Evolutionary conservation across 2,329 filamentous ascomycete genomes (phyloP).

Genomic region (Fusarium mexicanum): DNA sequence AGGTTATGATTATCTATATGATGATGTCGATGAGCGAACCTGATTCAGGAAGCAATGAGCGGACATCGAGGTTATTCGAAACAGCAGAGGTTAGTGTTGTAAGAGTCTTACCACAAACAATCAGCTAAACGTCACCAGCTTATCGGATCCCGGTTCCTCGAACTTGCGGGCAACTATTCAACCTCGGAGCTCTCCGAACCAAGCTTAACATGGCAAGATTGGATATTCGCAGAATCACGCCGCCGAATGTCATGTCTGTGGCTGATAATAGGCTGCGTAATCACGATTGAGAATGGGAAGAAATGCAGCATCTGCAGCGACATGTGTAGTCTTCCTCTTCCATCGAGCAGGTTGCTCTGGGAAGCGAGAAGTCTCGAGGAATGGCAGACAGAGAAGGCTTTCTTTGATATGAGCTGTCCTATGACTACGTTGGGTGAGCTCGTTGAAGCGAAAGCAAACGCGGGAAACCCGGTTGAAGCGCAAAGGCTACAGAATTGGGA

Average conservation of each 20-base stretch:
- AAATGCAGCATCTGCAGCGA: constrained; percentile 1
- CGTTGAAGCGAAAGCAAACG: neutral
- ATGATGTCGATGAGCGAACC: constrained; percentile 43
- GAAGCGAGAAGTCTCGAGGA: constrained; percentile 40
- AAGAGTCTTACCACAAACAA: too few species aligned
- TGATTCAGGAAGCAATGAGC: constrained; percentile 7
- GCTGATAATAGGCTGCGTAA: constrained; percentile 38
- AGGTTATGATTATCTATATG: constrained; percentile 44
- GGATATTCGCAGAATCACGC: constrained; percentile 46
- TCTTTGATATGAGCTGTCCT: constrained; percentile 23
- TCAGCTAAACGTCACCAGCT: neutral
- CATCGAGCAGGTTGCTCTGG: constrained; percentile 37
- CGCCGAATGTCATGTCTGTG: constrained; percentile 41
- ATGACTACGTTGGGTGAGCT: constrained; percentile 36
- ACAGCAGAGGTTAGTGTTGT: constrained; percentile 23
- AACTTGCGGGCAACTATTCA: constrained; percentile 6
- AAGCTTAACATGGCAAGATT: constrained; percentile 43
- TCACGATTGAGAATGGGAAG: constrained; percentile 24
- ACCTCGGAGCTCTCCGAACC: constrained; percentile 22
- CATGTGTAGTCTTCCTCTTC: constrained; percentile 20
- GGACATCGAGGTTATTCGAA: constrained; percentile 17
- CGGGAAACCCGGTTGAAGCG: neutral
- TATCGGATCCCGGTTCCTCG: constrained; percentile 20
- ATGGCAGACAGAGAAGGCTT: constrained; percentile 38
- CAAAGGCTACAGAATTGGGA: constrained; percentile 40